phyloP scores from a whole-genome alignment of 805 yeast genomes.

The Schwanniomyces sp. region DNA sequence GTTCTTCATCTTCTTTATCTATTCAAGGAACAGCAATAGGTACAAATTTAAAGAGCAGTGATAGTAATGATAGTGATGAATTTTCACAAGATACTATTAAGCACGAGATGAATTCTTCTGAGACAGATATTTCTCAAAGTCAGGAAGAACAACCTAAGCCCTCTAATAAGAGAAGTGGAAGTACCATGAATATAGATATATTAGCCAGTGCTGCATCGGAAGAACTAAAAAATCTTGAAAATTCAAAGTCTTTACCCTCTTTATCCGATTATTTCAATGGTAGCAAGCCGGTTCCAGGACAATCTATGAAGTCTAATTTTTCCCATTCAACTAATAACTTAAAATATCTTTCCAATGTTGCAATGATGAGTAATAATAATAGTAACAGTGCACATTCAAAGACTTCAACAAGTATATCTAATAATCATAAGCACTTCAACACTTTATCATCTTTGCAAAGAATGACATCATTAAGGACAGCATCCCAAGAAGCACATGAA shows the following conservation, averaged over 20 bases:
- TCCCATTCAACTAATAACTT: constrained; percentile 13
- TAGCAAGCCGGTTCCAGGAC: constrained; percentile 1
- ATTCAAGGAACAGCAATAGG: not conserved
- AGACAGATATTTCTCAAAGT: not conserved
- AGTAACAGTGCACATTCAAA: constrained; percentile 7
- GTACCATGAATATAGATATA: constrained; percentile 45
- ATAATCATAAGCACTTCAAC: constrained; percentile 21
- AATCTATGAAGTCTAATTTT: constrained; percentile 10
- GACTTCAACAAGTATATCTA: constrained; percentile 15
- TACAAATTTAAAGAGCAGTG: not conserved
- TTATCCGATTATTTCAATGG: constrained; percentile 46
- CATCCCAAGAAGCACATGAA: constrained; percentile 5
- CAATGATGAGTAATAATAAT: constrained; percentile 6
- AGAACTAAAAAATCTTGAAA: constrained; percentile 46
- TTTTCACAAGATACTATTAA: not conserved
- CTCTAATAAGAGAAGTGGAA: not conserved
- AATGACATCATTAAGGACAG: constrained; percentile 54
- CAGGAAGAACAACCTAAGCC: not conserved
- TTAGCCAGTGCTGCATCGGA: constrained; percentile 57
- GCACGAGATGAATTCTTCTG: not conserved
- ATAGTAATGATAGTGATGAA: not conserved
- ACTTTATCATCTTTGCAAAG: constrained; percentile 54
- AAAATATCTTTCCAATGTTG: constrained; percentile 25
- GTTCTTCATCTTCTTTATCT: not conserved
- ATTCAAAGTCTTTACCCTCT: constrained; percentile 48